Percentiles rank a stretch among this genome's conserved stretches.
These are phyloP conservation scores for Teratosphaeria destructans DNA, from an alignment of 2,329 filamentous ascomycete genomes.

Conservation along the genomic window DNA sequence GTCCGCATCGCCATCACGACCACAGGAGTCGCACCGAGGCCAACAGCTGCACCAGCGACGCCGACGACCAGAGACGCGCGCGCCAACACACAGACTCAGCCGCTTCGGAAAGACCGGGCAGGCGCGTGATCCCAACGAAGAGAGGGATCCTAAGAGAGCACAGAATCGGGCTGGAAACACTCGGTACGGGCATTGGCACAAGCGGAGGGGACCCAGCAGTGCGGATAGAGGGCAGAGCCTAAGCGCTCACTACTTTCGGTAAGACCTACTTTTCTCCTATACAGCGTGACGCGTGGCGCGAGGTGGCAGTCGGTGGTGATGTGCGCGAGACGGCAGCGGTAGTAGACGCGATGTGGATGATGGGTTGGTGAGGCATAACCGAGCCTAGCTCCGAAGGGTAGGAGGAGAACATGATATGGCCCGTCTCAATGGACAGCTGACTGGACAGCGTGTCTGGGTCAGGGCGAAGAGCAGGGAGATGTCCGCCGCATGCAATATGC, in stretches of 20 bases:
- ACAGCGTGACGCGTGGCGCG: neutral
- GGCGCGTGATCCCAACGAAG: constrained; percentile 3
- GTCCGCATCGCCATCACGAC: neutral
- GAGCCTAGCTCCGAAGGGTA: neutral
- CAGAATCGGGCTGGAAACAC: neutral
- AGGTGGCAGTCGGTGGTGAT: neutral
- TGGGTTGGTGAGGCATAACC: neutral
- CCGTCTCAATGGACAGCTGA: neutral
- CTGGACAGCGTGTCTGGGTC: neutral
- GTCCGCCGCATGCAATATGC: neutral
- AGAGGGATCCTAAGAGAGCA: neutral
- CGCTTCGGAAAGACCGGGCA: neutral
- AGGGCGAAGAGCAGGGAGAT: neutral
- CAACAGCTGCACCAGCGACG: neutral
- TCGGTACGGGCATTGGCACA: constrained; percentile 1
- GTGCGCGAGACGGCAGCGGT: neutral
- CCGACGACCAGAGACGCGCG: neutral
- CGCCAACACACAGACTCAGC: neutral
- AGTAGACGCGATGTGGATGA: neutral
- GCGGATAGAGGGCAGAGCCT: constrained; percentile 13
- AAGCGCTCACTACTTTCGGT: constrained; percentile 23
- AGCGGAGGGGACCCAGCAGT: neutral
- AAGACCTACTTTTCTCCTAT: constrained; percentile 8
- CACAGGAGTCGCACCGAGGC: neutral
- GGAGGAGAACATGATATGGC: neutral